phyloP scores from a whole-genome alignment of 352 stramenopile genomes.

The Phytopythium montanum region DNA sequence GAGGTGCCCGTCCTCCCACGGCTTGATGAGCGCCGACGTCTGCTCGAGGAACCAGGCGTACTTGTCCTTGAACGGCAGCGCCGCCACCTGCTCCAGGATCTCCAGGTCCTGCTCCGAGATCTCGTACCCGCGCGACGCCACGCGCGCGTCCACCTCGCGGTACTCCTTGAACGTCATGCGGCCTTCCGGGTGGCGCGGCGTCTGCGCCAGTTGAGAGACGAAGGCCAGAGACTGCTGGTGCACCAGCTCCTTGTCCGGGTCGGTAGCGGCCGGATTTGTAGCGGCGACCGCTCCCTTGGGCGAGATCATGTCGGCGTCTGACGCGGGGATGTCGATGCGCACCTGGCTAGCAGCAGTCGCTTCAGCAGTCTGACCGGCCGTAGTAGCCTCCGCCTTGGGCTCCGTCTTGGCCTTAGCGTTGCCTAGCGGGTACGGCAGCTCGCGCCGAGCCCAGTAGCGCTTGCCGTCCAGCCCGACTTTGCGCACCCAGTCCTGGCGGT shows the following conservation, averaged over 20 bases:
- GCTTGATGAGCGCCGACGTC: constrained; percentile 55
- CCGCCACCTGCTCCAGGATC: constrained; percentile 82
- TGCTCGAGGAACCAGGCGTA: constrained; percentile 84
- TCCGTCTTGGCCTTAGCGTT: constrained; percentile 23
- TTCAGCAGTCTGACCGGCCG: constrained; percentile 10
- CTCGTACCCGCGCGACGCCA: constrained; percentile 83
- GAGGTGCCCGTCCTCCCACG: constrained; percentile 77
- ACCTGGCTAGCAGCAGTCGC: constrained; percentile 5
- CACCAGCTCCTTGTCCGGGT: constrained; percentile 62
- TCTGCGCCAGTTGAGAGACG: constrained; percentile 82
- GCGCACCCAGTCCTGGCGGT: constrained; percentile 81
- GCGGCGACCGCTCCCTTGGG: constrained; percentile 9
- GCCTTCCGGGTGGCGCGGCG: constrained; percentile 71
- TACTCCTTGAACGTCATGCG: constrained; percentile 90
- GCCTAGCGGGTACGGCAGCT: constrained; percentile 46
- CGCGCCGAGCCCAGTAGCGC: constrained; percentile 78
- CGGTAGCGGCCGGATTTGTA: not conserved
- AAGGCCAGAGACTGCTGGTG: constrained; percentile 82
- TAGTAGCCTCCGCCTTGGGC: constrained; percentile 5
- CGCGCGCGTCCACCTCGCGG: constrained; percentile 79
- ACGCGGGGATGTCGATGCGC: constrained; percentile 37
- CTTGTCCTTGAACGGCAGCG: constrained; percentile 76
- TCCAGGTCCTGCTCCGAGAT: constrained; percentile 86
- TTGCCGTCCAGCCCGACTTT: constrained; percentile 81
- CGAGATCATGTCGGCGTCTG: constrained; percentile 43